Percentiles rank a stretch among this genome's conserved stretches.
These are phyloP conservation scores for Suillus luteus DNA, from an alignment of 768 basidiomycete genomes.

Conservation along the genomic window DNA sequence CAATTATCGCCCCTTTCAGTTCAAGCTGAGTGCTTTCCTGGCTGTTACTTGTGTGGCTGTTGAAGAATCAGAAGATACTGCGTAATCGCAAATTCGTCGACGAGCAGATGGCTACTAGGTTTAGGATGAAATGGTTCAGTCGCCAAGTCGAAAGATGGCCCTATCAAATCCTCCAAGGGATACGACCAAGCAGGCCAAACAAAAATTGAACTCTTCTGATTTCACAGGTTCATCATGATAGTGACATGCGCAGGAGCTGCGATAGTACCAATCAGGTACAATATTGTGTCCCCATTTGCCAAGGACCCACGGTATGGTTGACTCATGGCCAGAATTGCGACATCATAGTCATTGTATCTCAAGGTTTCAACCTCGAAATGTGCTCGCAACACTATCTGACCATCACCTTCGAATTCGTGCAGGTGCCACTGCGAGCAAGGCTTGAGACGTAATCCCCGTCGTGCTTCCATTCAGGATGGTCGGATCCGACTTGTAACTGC, in stretches of 20 bases:
- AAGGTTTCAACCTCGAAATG: background rate
- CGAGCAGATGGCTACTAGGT: background rate
- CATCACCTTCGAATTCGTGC: background rate
- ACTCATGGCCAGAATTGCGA: background rate
- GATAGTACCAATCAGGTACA: no score
- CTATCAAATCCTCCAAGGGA: no score
- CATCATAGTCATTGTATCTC: background rate
- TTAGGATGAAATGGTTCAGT: no score
- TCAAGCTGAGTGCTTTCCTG: background rate
- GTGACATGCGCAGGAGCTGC: no score
- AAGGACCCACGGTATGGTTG: no score
- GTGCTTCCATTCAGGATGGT: background rate
- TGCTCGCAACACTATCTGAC: background rate
- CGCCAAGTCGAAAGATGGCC: no score
- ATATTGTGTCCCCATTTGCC: no score
- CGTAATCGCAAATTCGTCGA: background rate
- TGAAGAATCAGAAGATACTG: background rate
- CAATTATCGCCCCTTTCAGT: background rate
- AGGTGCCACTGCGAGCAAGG: background rate
- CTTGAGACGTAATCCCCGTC: background rate
- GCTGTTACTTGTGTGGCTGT: background rate
- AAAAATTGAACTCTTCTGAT: no score
- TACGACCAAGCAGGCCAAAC: no score
- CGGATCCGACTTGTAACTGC: background rate
- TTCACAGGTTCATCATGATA: no score